Evolutionary conservation across 1,284 basidiomycete genomes (phyloP), one percentile per base, ranked within the genome.

Genomic region (Hemileia vastatrix): DNA sequence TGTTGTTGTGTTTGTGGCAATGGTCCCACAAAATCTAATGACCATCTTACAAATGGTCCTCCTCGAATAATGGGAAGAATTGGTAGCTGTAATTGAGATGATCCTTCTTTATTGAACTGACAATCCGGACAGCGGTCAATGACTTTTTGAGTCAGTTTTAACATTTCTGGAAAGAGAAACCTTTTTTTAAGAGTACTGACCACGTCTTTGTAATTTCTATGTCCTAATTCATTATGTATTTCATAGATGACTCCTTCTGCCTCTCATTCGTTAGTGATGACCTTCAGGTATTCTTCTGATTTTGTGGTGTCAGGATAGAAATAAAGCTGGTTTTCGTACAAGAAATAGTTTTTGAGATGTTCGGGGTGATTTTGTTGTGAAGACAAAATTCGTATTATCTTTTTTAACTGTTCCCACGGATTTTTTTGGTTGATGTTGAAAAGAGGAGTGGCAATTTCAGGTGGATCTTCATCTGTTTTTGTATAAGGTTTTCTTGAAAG

Each of bases 11-110:
- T 48, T 48, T 18, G 45, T 1, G 31, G 23, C n/a, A 57, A 19
- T 1, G 55, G 55, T 4, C 40, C 55, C 1, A 57, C 55, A 49
- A 57, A 57, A 23, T 57, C 44, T 27, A 56, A 45, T 24, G 40
- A 36, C 54, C 54, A 56, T 15, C 24, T 56, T 13, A 44, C 21
- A 19, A 57, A 57, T 0, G 55, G 55, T 32, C 31, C 32, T 18
- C 45, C 45, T 6, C 27, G 24, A 6, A 18, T 8, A 2, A 57
- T 32, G 3, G 48, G 13, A 9, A 47, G 55, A 8, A 57, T 2
- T 6, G 44, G 55, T 24, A 57, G 45, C n/a, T 21, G n/a, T 45
- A 18, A 21, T n/a, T 45, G 4, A 5, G 24, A 11, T n/a, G 55
- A 32, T 2, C 21, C 19, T 1, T 4, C 1, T 6, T 6, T 8